phyloP scores from a whole-genome alignment of 2,329 filamentous ascomycete genomes.

The Parascedosporium putredinis region DNA sequence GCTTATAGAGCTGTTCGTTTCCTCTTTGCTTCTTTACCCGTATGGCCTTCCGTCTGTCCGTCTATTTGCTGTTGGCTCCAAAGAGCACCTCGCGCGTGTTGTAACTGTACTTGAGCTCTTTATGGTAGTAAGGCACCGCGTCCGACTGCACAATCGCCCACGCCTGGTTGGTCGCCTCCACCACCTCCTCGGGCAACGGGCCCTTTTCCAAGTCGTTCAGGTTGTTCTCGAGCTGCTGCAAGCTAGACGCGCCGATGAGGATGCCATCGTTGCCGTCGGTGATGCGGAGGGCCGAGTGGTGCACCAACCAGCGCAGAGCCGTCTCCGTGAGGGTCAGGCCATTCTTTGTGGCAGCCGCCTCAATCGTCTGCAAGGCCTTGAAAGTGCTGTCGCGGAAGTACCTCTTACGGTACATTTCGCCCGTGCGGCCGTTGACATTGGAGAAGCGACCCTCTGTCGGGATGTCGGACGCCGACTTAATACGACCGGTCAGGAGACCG shows the following conservation, averaged over 20 bases:
- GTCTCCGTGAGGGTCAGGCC: conserved; percentile 61
- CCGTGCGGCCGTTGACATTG: conserved; percentile 38
- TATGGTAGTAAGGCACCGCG: conserved; percentile 42
- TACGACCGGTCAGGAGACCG: conserved; percentile 70
- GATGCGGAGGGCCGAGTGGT: conserved; percentile 53
- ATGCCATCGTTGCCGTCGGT: conserved; percentile 46
- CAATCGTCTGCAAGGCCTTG: conserved; percentile 56
- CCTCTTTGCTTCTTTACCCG: background rate
- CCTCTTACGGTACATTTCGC: conserved; percentile 49
- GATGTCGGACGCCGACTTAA: conserved; percentile 53
- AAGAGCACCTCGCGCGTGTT: conserved; percentile 53
- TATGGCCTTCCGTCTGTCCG: background rate
- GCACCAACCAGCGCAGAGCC: conserved; percentile 61
- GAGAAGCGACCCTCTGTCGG: conserved; percentile 63
- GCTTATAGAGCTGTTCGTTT: no score
- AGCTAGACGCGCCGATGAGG: conserved; percentile 48
- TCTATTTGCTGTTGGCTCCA: conserved; percentile 30
- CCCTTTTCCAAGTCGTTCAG: conserved; percentile 53
- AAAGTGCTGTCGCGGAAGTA: conserved; percentile 62
- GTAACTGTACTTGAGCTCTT: conserved; percentile 56
- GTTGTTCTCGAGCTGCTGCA: conserved; percentile 47
- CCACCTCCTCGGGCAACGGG: conserved; percentile 65
- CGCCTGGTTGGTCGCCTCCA: conserved; percentile 64
- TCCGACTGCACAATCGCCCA: conserved; percentile 61
- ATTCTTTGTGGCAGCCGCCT: conserved; percentile 57